phyloP scores from a whole-genome alignment of 2,329 filamentous ascomycete species.

The Waltergamsia citrina region DNA sequence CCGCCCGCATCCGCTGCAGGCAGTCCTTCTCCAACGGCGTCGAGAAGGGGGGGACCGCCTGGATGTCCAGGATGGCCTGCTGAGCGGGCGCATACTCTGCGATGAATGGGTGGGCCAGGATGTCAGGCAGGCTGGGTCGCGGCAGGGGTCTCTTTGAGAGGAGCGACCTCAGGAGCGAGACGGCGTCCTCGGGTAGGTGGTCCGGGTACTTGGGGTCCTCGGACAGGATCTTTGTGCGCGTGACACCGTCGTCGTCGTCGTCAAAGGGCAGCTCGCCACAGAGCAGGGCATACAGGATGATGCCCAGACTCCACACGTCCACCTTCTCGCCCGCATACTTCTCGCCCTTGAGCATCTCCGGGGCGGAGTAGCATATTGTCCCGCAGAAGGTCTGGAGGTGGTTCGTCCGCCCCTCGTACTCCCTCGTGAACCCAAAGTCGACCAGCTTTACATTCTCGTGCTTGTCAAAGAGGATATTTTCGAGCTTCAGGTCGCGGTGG shows the following conservation, averaged over 20 bases:
- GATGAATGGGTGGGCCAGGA: conserved; percentile 80
- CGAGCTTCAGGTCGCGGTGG: conserved; percentile 91
- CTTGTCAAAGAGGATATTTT: conserved; percentile 85
- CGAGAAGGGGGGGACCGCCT: conserved; percentile 73
- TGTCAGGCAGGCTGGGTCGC: conserved; percentile 73
- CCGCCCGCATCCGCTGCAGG: conserved; percentile 82
- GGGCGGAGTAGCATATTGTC: conserved; percentile 94
- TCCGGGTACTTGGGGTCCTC: conserved; percentile 82
- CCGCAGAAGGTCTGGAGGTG: conserved; percentile 97
- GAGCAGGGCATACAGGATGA: conserved; percentile 75
- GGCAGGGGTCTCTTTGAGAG: conserved; percentile 84
- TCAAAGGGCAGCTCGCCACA: conserved; percentile 89
- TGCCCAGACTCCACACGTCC: conserved; percentile 86
- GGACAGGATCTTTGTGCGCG: conserved; percentile 73
- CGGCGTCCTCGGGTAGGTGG: conserved; percentile 67
- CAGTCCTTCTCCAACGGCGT: conserved; percentile 85
- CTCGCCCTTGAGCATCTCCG: conserved; percentile 96
- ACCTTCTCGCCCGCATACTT: conserved; percentile 98
- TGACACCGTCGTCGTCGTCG: conserved; percentile 85
- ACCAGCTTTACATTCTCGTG: conserved; percentile 95
- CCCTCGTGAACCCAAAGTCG: conserved; percentile 95
- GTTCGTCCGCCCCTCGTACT: conserved; percentile 92
- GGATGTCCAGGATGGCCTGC: conserved; percentile 77
- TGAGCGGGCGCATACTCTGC: conserved; percentile 80
- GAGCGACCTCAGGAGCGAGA: conserved; percentile 66